Percentiles rank a stretch among this genome's conserved stretches.
phyloP scores from a whole-genome alignment of 306 rosid species.

The Cicer judaicum region DNA sequence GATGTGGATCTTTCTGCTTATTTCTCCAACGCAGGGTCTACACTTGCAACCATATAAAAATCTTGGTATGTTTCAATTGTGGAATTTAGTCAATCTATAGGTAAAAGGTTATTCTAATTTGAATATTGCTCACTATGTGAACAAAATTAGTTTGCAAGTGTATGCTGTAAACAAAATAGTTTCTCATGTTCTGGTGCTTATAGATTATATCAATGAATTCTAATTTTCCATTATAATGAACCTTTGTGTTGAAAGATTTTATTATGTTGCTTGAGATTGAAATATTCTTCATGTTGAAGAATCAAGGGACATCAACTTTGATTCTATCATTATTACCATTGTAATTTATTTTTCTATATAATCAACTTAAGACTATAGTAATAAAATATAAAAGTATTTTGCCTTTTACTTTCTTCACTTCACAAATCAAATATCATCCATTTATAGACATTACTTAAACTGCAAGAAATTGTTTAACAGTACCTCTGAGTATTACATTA shows the following conservation, averaged over 20 bases:
- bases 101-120: background rate
- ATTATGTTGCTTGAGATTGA: conserved; percentile 1
- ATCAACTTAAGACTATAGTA: too few species aligned
- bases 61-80: conserved; percentile 45
- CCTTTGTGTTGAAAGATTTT: conserved; percentile 17
- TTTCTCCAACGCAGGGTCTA: conserved; percentile 79
- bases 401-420: background rate
- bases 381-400: too few species aligned
- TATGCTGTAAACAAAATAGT: background rate
- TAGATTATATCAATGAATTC: conserved; percentile 19
- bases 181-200: conserved; percentile 12
- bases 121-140: background rate
- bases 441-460: background rate
- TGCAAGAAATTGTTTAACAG: background rate
- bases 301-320: too few species aligned
- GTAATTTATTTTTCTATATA: too few species aligned
- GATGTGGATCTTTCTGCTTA: conserved; percentile 78
- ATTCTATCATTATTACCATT: too few species aligned
- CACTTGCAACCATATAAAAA: conserved; percentile 72
- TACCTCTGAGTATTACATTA: background rate
- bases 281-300: conserved; percentile 5
- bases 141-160: conserved; percentile 12
- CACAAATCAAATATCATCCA: conserved; percentile 1
- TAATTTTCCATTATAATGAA: conserved; percentile 8
- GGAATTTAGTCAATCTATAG: conserved; percentile 29